These are phyloP conservation scores for Saccharomycopsis hybrid DNA, from an alignment of 1,139 yeast species.

Conservation along the genomic window DNA sequence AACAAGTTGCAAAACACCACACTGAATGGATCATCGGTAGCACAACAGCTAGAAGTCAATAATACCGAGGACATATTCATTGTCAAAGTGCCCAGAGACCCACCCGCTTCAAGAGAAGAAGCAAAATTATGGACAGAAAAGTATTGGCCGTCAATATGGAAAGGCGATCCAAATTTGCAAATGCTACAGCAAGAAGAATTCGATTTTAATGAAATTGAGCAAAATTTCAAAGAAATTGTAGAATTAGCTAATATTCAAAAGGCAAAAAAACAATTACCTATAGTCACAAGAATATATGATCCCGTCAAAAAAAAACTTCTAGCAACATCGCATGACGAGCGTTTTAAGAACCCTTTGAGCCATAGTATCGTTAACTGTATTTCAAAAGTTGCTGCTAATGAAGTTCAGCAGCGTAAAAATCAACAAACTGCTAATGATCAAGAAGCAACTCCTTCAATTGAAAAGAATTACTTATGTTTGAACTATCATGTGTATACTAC, in stretches of 20 bases:
- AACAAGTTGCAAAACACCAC: no score
- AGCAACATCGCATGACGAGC: conserved; percentile 34
- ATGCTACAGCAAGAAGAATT: conserved; percentile 48
- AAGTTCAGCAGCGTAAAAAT: conserved; percentile 28
- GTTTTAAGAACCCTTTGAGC: conserved; percentile 41
- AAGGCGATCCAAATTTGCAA: conserved; percentile 83
- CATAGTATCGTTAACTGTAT: conserved; percentile 78
- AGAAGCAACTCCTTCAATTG: conserved; percentile 21
- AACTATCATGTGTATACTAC: conserved; percentile 76
- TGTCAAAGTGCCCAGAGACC: conserved; percentile 7
- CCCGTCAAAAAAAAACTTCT: conserved; percentile 35
- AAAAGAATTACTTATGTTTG: conserved; percentile 57
- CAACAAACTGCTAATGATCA: no score
- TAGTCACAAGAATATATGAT: conserved; percentile 45
- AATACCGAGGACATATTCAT: conserved; percentile 35
- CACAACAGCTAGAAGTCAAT: no score
- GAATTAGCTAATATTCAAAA: conserved; percentile 26
- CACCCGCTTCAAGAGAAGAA: conserved; percentile 58
- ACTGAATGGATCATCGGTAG: no score
- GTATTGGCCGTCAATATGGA: conserved; percentile 91
- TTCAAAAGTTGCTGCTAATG: conserved; percentile 47
- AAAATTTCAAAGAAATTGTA: conserved; percentile 34
- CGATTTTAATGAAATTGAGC: conserved; percentile 39
- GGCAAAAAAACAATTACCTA: conserved; percentile 26
- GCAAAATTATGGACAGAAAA: conserved; percentile 54